Base-by-base conservation (phyloP, 805 yeast genomes). In the Saccharomycopsis amapae region DNA sequence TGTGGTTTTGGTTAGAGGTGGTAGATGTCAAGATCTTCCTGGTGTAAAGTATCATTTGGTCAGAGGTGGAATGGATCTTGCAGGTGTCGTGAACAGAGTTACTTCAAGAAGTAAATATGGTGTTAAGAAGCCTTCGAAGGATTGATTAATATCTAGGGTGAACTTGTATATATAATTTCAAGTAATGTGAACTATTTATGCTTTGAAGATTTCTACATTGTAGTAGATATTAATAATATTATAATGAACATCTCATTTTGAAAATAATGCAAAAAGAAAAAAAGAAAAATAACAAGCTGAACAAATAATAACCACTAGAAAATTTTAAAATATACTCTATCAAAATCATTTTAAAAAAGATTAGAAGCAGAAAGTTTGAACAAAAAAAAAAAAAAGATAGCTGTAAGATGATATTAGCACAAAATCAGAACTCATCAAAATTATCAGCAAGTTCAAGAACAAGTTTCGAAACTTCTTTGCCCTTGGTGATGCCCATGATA, bases 1-100 rank as follows among this genome's bases (percentile, higher is more conserved):
- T 59, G 94, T 93, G 42, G 97, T 93, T 1, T 76, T 79, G 44
- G 95, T 93, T 3, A 79, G 98, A 66, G 99, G 99, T n/a, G 99
- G 98, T 13, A 80, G 97, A 73, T 86, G 86, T 44, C 96, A 89
- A 62, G 99, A 93, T 79, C 71, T 90, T 57, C 98, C 98, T 22
- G 99, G 99, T 75, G 96, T 93, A 40, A 89, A 87, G 62, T 93
- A 93, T 65, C 93, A 85, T 66, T 72, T 87, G 55, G 84, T 93
- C 18, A 79, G 99, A 69, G 99, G 98, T 41, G 85, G 88, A 6
- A 77, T 81, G 61, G 98, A 90, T 69, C 72, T 93, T 59, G 83
- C 88, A 40, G 97, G 97, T 42, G 98, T 93, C 26, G 96, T 95
- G 31, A 87, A 88, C 60, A 79, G 97, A 67, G 73, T 79, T 40